These are phyloP conservation scores for Dorcoceras hygrometricum DNA, from an alignment of 257 asterid species.

Conservation along the genomic window DNA sequence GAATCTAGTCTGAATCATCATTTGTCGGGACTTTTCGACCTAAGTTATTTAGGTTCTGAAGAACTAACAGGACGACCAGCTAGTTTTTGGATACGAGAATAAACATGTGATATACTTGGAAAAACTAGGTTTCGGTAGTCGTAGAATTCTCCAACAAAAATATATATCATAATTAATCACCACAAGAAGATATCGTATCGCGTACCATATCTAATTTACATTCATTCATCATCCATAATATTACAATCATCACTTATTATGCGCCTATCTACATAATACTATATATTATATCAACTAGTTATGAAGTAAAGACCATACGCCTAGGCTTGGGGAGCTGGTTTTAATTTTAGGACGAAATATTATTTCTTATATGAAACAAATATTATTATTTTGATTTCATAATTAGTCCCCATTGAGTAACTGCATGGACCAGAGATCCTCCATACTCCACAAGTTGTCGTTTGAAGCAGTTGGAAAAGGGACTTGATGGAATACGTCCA, in stretches of 20 bases:
- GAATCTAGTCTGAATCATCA: too few relatives aligned
- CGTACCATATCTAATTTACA: not conserved
- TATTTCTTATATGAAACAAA: not conserved
- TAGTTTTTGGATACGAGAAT: too few relatives aligned
- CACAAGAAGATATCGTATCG: not conserved
- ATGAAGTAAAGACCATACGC: constrained; percentile 13
- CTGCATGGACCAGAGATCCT: constrained; percentile 88
- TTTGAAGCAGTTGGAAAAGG: constrained; percentile 44
- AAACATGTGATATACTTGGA: too few relatives aligned
- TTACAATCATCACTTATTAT: constrained; percentile 25
- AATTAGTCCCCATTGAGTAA: constrained; percentile 58
- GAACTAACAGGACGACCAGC: too few relatives aligned
- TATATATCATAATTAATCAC: not conserved
- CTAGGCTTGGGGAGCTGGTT: not conserved
- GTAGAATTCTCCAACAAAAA: not conserved
- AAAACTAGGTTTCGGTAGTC: too few relatives aligned
- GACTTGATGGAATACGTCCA: constrained; percentile 40
- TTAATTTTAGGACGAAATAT: constrained; percentile 5
- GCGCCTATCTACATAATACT: not conserved
- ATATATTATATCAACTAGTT: not conserved
- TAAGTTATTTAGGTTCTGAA: too few relatives aligned
- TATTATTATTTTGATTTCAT: not conserved
- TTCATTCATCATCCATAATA: not conserved
- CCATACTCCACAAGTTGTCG: constrained; percentile 81
- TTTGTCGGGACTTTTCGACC: too few relatives aligned